Evolutionary conservation across 148 eudicot genomes (phyloP), one percentile per base, ranked within the genome.

Genomic region (Rhododendron henanense): DNA sequence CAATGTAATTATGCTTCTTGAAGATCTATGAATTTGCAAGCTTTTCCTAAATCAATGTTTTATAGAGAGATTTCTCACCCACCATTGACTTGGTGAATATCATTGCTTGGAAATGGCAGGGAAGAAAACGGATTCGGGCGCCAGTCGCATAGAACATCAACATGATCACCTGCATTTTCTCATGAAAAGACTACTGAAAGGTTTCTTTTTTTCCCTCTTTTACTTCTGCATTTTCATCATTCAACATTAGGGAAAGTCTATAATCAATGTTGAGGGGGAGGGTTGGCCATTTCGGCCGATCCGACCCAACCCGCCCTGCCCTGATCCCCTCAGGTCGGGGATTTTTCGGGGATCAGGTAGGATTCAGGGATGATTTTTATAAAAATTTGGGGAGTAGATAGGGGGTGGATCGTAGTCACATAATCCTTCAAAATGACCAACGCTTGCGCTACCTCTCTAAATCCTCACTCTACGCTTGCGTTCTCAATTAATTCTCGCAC

Each of bases 161-260:
- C 75, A 86, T 41, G 44, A 41, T 69, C 79, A 51, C 28, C 69
- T 84, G 76, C 51, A 77, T 23, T 15, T 85, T 47, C 85, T 88
- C 35, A 57, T 90, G 25, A 48, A 81, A 82, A 90, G 91, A 83
- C 84, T 91, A 44, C 85, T 90, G 4, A 78, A 82, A 90, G 93
- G 93, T 92, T 25, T 35, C 18, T 41, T 59, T 16, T 6, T 41
- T 11, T 31, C n/a, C 28, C 23, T 51, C 76, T 23, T 11, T 59
- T 6, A 59, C 65, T 33, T n/a, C 39, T 18, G 75, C 79, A 45
- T 41, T n/a, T 28, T 47, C 16, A 48, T 1, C 15, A 5, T 5
- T 19, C 65, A 0, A 19, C 65, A 21, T 21, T 19, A 55, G 6
- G 19, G 61, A 18, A 19, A 19, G 25, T 59, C 65, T 19, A 19